These are phyloP conservation scores for Colletotrichum chlorophyti DNA, from an alignment of 2,329 filamentous ascomycete species.

Conservation along the genomic window DNA sequence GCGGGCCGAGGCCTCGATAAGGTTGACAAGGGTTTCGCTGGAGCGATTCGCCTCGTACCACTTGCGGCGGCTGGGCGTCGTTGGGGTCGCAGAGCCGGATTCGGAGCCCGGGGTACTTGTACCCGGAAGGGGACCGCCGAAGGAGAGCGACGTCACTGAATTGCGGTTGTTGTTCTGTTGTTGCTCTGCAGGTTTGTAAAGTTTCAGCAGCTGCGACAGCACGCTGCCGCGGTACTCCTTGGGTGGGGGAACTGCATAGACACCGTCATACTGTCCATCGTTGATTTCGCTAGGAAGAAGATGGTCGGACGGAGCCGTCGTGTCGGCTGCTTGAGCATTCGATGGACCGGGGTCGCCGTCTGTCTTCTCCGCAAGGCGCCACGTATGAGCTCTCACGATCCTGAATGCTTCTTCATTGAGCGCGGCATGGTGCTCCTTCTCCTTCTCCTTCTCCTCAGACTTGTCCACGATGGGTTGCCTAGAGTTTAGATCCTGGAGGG, in stretches of 20 bases:
- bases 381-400: slow-evolving; percentile 51
- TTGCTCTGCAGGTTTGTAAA: slow-evolving; percentile 49
- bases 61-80: slow-evolving; percentile 50
- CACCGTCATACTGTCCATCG: slow-evolving; percentile 47
- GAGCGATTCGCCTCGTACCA: slow-evolving; percentile 58
- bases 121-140: slow-evolving; percentile 44
- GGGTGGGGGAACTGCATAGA: slow-evolving; percentile 48
- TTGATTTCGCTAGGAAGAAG: slow-evolving; percentile 41
- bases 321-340: slow-evolving; percentile 10
- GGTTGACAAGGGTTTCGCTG: slow-evolving; percentile 52
- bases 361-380: slow-evolving; percentile 28
- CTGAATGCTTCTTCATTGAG: slow-evolving; percentile 47
- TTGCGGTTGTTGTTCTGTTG: slow-evolving; percentile 30
- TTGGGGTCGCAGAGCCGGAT: slow-evolving; percentile 41
- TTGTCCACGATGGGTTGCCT: slow-evolving; percentile 7
- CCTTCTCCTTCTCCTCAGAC: slow-evolving; percentile 22
- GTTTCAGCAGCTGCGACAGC: slow-evolving; percentile 52
- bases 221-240: slow-evolving; percentile 52
- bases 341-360: slow-evolving; percentile 16
- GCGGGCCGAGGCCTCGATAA: slow-evolving; percentile 53
- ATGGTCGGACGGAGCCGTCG: slow-evolving; percentile 4
- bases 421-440: slow-evolving; percentile 34
- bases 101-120: slow-evolving; percentile 40
- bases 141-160: slow-evolving; percentile 36
- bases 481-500: slow-evolving; percentile 39